These are phyloP conservation scores for Fragaria iinumae DNA, from an alignment of 306 rosid species.

Conservation along the genomic window DNA sequence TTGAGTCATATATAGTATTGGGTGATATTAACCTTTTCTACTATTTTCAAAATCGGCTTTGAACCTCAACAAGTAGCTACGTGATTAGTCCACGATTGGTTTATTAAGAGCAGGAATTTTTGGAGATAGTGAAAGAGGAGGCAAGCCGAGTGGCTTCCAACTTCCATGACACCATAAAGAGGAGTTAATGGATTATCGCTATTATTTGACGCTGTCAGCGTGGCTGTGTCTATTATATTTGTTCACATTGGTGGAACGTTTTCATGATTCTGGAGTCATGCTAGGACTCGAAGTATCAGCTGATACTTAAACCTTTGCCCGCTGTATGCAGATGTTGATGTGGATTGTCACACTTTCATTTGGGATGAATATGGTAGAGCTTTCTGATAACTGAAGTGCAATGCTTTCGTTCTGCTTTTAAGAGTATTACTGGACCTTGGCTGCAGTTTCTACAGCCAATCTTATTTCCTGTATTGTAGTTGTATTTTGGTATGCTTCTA, in stretches of 20 bases:
- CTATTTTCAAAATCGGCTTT: background rate
- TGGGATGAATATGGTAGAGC: background rate
- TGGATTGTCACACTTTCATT: background rate
- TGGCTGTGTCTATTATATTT: too few relatives aligned
- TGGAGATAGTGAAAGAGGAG: background rate
- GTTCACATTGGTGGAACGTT: too few relatives aligned
- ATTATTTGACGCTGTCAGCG: too few relatives aligned
- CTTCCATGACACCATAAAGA: background rate
- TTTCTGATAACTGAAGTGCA: too few relatives aligned
- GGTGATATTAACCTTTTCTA: background rate
- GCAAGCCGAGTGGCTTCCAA: background rate
- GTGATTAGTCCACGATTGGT: background rate
- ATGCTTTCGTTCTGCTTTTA: too few relatives aligned
- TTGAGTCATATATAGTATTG: background rate
- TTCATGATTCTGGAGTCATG: too few relatives aligned
- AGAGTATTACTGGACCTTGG: conserved; percentile 28
- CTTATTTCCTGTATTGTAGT: background rate
- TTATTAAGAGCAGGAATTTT: background rate
- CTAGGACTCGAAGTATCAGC: background rate
- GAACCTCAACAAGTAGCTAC: background rate
- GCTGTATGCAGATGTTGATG: background rate
- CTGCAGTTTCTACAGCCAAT: conserved; percentile 15
- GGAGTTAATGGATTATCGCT: too few relatives aligned
- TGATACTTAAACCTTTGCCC: background rate
- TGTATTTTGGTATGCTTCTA: too few relatives aligned